These are phyloP conservation scores for Eragrostis nindensis DNA, from an alignment of 176 grass and related monocot species.

Conservation along the genomic window DNA sequence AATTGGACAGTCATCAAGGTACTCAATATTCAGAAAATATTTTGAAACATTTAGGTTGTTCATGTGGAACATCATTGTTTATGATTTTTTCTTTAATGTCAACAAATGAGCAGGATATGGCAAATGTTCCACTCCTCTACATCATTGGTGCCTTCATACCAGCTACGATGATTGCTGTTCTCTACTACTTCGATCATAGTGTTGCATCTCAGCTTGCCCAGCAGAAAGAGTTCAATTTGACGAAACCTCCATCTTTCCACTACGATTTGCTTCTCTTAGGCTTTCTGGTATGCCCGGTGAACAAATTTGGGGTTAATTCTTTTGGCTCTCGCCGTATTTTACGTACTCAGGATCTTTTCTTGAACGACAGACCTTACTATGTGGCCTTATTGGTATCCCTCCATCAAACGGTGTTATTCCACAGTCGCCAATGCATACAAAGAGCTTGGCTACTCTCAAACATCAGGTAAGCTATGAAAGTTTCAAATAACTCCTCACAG, in stretches of 20 bases:
- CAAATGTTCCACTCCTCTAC: constrained; percentile 84
- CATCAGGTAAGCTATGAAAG: constrained; percentile 67
- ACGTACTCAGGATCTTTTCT: constrained; percentile 17
- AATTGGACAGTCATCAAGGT: constrained; percentile 98
- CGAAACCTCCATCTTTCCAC: constrained; percentile 95
- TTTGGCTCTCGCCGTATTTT: constrained; percentile 7
- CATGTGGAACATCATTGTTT: constrained; percentile 8
- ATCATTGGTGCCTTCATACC: constrained; percentile 96
- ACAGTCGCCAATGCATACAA: constrained; percentile 99
- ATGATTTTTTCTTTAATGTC: constrained; percentile 16
- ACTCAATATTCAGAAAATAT: not conserved
- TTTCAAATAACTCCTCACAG: constrained; percentile 10
- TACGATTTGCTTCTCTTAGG: constrained; percentile 98
- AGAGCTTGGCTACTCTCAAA: constrained; percentile 97
- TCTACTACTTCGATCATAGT: constrained; percentile 98
- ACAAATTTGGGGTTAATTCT: constrained; percentile 22
- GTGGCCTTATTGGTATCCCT: constrained; percentile 93
- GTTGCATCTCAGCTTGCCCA: constrained; percentile 98
- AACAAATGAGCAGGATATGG: constrained; percentile 77
- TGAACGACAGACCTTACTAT: constrained; percentile 79
- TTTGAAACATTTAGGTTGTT: constrained; percentile 17
- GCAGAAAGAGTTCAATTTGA: constrained; percentile 96
- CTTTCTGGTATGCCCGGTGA: constrained; percentile 74
- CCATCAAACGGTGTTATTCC: constrained; percentile 99
- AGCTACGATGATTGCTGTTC: constrained; percentile 98